phyloP scores from a whole-genome alignment of 352 stramenopile genomes.

The Phytophthora fragariaefolia region DNA sequence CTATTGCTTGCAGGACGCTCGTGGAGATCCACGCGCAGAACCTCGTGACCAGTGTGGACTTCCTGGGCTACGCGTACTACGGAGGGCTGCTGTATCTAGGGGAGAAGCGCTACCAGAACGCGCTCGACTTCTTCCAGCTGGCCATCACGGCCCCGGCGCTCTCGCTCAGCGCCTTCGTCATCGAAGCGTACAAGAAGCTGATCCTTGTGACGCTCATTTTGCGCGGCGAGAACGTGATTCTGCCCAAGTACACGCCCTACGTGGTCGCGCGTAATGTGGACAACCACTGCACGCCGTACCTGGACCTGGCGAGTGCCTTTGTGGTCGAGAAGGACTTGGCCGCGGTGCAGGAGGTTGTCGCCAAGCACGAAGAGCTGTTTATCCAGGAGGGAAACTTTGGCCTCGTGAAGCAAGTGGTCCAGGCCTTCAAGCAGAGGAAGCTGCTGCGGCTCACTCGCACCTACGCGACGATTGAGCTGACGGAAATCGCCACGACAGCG shows the following conservation, averaged over 20 bases:
- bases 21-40: constrained; percentile 77
- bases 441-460: constrained; percentile 79
- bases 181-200: constrained; percentile 88
- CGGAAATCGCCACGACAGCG: constrained; percentile 60
- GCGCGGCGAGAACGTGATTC: constrained; percentile 50
- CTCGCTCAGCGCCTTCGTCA: constrained; percentile 77
- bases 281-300: constrained; percentile 67
- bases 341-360: constrained; percentile 39
- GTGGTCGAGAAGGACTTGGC: constrained; percentile 45
- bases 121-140: constrained; percentile 76
- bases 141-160: constrained; percentile 76
- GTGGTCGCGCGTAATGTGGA: constrained; percentile 78
- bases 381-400: constrained; percentile 71
- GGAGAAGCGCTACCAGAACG: constrained; percentile 79
- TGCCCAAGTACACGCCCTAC: constrained; percentile 86
- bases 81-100: constrained; percentile 76
- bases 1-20: constrained; percentile 66
- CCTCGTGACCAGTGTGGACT: constrained; percentile 64
- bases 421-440: constrained; percentile 72
- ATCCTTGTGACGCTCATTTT: constrained; percentile 73
- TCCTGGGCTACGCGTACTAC: constrained; percentile 88
- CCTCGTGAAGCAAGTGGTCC: constrained; percentile 81
- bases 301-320: constrained; percentile 65
- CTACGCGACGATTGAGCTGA: constrained; percentile 79
- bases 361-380: constrained; percentile 58